Conservation (phyloP, 75 land plant genomes). For the Azolla pinnata region DNA sequence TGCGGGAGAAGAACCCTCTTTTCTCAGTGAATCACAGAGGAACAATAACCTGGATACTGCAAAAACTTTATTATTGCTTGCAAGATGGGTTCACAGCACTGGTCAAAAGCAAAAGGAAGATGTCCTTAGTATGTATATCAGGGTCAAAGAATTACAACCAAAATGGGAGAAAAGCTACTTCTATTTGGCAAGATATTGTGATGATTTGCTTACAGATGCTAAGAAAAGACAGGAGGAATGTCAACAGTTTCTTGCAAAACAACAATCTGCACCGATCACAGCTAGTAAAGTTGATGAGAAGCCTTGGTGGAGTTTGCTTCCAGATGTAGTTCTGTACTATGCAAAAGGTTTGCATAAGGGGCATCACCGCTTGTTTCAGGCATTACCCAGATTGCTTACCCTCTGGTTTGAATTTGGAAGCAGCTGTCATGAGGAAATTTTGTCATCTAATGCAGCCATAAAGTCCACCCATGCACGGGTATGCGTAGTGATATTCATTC, state of each 20-base stretch:
- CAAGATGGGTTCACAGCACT: constrained; percentile 93
- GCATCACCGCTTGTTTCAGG: constrained; percentile 85
- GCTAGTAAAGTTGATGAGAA: constrained; percentile 43
- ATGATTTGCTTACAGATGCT: constrained; percentile 86
- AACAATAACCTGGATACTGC: constrained; percentile 58
- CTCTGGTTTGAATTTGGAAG: constrained; percentile 99
- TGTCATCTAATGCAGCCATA: constrained; percentile 44
- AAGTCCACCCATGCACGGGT: constrained; percentile 65
- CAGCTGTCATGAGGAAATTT: constrained; percentile 38
- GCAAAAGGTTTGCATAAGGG: constrained; percentile 97
- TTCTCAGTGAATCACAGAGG: constrained; percentile 18
- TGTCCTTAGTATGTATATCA: constrained; percentile 66
- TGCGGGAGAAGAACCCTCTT: constrained; percentile 15
- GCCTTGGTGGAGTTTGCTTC: constrained; percentile 82
- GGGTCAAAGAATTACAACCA: constrained; percentile 83
- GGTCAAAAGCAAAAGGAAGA: constrained; percentile 99
- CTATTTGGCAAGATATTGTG: constrained; percentile 82
- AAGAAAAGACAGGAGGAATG: constrained; percentile 83
- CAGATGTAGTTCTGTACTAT: constrained; percentile 80
- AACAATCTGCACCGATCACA: constrained; percentile 11
- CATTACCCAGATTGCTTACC: constrained; percentile 87
- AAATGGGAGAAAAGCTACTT: constrained; percentile 95
- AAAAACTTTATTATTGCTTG: constrained; percentile 69
- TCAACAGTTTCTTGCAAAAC: too few relatives aligned
- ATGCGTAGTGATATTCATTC: not conserved